Base-by-base conservation (phyloP, 1,284 basidiomycete genomes). In the Tausonia pullulans region DNA sequence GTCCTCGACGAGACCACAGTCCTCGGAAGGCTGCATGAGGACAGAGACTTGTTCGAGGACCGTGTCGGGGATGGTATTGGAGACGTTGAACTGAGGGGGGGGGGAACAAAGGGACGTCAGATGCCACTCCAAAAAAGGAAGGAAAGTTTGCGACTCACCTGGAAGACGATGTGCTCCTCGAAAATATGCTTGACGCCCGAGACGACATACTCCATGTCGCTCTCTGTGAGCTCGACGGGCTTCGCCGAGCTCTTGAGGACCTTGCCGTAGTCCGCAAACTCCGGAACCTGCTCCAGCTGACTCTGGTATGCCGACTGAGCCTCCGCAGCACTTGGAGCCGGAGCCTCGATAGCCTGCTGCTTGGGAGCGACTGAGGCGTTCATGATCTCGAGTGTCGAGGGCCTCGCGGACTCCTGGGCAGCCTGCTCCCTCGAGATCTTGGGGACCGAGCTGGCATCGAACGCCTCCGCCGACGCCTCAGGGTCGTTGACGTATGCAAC, bases 51-150 rank as follows among this genome's bases (percentile, higher is more conserved):
- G 86, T 75, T 98, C 96, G 67, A 99, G 80, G 5, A 98, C 87
- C 3, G 91, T 94, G 74, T 99, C 96, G n/a, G 92, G 87, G 63
- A 99, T 82, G n/a, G 96, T 98, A 76, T 98, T 98, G 66, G 91
- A 90, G 61, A 98, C 85, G 78, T 98, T 97, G 84, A 92, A 98
- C 87, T 98, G 40, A 56, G 63, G 41, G 62, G 6, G 48, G 58
- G 49, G 3, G 39, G 40, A 16, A 10, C 2, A 39, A 13, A 52
- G 39, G 8, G 44, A 8, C 11, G 16, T 4, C 10, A 5, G 44
- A 13, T 10, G 58, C 43, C 49, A 16, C 27, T 48, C 43, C 10
- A 13, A 4, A 50, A 6, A 10, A 50, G 27, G 49, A 40, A 39
- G 16, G 55, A 60, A 44, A 27, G 58, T 11, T 53, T 2, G 46